Percentiles rank a stretch among this genome's conserved stretches.
phyloP scores from a whole-genome alignment of 345 rosid genomes.

The Hibiscus syriacus region DNA sequence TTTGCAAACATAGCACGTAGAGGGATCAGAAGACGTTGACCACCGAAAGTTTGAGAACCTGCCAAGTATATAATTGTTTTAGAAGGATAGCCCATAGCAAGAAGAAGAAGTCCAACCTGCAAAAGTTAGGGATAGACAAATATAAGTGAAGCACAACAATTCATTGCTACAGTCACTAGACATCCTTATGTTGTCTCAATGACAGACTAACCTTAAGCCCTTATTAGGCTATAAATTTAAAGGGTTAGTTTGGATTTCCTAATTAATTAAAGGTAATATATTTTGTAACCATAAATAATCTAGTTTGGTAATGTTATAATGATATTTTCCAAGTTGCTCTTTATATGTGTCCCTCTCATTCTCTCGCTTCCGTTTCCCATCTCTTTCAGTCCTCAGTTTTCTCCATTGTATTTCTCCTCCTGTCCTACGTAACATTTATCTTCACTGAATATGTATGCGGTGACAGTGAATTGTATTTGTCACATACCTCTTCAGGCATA shows the following conservation, averaged over 20 bases:
- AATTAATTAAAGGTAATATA: background rate
- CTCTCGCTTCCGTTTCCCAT: background rate
- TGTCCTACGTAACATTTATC: background rate
- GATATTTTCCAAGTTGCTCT: background rate
- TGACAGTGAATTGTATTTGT: background rate
- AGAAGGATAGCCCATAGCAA: constrained; percentile 84
- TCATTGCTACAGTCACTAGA: background rate
- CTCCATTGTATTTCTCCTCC: background rate
- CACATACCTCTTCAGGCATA: constrained; percentile 90
- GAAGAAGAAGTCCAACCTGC: constrained; percentile 92
- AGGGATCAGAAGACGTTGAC: constrained; percentile 87
- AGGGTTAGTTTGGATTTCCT: background rate
- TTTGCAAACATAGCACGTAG: constrained; percentile 85
- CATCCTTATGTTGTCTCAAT: background rate
- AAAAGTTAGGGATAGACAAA: constrained; percentile 16
- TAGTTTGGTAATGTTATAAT: too few species aligned
- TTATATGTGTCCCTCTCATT: background rate
- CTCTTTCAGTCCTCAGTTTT: background rate
- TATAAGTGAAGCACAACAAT: constrained; percentile 10
- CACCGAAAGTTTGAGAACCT: constrained; percentile 93
- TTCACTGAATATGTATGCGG: background rate
- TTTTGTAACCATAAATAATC: background rate
- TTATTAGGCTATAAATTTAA: background rate
- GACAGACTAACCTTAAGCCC: background rate
- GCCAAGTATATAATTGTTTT: constrained; percentile 82